Evolutionary conservation across 441 rosid genomes (phyloP), one percentile per base, ranked within the genome.

Genomic region (Isatis lusitanica): DNA sequence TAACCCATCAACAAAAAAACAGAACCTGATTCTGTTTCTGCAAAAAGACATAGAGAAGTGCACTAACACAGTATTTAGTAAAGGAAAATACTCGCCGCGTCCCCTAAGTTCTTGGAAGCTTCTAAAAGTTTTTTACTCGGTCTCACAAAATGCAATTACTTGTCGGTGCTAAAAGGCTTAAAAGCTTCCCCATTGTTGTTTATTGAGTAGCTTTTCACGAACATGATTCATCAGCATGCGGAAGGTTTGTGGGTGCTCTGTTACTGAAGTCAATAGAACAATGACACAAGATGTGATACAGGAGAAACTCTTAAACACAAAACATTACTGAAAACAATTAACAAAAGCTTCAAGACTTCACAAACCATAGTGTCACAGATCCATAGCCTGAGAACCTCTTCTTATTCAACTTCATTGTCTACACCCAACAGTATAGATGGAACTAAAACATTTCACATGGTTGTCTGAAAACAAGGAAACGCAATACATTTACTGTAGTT

Each of bases 141-240:
- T 36, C 46, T 38, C 63, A 11, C 24, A 17, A 38, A 12, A 60
- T 39, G 47, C 48, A 60, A 52, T 60, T 38, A 60, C 33, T 18
- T 39, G 48, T 21, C 65, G 21, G 11, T 28, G 38, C 15, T 52
- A 12, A 51, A 40, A 40, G n/a, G 35, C 11, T 24, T 24, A 21
- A 89, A 81, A 18, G 81, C 73, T 66, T 83, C 83, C 36, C 85
- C 24, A 86, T 75, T 78, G 59, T 89, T 83, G 26, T 87, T 87
- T 84, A 76, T 85, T 81, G 42, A 88, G 84, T 80, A 88, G 80
- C 56, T 83, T 91, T 73, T 85, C 87, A 26, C 11, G 28, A 58
- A 35, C n/a, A 17, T 35, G n/a, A 43, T 68, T 56, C 33, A 39
- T 39, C 7, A 57, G 12, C 42, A 1, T 57, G 35, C 16, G 9